Evolutionary conservation across 805 yeast genomes (phyloP).

Genomic region (Metschnikowia gelsemii): DNA sequence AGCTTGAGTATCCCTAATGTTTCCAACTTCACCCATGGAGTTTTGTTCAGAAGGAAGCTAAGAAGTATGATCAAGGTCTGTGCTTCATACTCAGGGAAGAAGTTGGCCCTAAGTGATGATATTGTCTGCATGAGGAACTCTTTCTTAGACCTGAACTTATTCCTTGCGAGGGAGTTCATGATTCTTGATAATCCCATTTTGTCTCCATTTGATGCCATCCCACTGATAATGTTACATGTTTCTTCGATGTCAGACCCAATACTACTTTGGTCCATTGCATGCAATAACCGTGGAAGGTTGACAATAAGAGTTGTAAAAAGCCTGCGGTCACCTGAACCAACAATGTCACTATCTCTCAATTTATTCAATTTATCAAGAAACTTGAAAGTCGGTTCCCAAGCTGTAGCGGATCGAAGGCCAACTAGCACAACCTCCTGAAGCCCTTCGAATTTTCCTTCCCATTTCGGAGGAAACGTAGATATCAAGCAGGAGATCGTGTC

Average conservation of each 20-base stretch:
- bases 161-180: slow-evolving; percentile 70
- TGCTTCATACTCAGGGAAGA: slow-evolving; percentile 74
- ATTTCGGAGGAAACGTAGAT: slow-evolving; percentile 86
- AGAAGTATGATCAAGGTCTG: slow-evolving; percentile 71
- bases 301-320: slow-evolving; percentile 70
- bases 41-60: slow-evolving; percentile 76
- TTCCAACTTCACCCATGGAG: slow-evolving; percentile 77
- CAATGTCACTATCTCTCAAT: slow-evolving; percentile 68
- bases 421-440: slow-evolving; percentile 73
- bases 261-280: slow-evolving; percentile 62
- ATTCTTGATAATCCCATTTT: slow-evolving; percentile 66
- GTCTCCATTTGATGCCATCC: slow-evolving; percentile 57
- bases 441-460: slow-evolving; percentile 95
- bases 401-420: slow-evolving; percentile 78
- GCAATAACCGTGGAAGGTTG: slow-evolving; percentile 80
- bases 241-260: slow-evolving; percentile 49
- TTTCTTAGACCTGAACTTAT: slow-evolving; percentile 81
- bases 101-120: slow-evolving; percentile 61
- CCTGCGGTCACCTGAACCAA: slow-evolving; percentile 70
- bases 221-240: slow-evolving; percentile 46
- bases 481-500: slow-evolving; percentile 82
- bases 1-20: slow-evolving; percentile 73
- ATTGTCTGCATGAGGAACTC: slow-evolving; percentile 85
- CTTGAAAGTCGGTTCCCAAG: slow-evolving; percentile 74
- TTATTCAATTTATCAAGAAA: slow-evolving; percentile 70